Evolutionary conservation across 2,329 filamentous ascomycete species (phyloP).

Genomic region (Epichloe festucae): DNA sequence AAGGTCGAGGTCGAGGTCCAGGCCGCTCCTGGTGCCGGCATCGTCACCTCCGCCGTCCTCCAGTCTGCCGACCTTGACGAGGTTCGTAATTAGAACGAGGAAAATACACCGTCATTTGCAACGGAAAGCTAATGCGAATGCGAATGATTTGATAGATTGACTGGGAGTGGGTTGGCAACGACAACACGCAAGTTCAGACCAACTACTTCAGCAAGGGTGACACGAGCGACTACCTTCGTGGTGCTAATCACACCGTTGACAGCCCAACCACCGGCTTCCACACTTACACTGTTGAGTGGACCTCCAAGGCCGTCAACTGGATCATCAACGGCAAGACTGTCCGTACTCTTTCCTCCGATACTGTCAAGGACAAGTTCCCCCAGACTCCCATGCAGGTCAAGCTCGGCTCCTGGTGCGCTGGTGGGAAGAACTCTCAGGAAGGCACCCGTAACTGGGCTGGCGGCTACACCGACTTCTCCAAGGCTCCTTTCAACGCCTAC

Average conservation of each 20-base stretch:
- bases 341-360: constrained; percentile 47
- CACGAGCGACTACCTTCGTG: constrained; percentile 56
- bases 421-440: constrained; percentile 41
- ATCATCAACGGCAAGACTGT: constrained; percentile 47
- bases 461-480: constrained; percentile 35
- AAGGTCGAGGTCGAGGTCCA: constrained; percentile 68
- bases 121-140: not conserved
- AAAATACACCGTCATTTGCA: constrained; percentile 30
- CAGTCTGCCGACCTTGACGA: constrained; percentile 78
- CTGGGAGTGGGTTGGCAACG: constrained; percentile 68
- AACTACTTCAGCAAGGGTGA: constrained; percentile 77
- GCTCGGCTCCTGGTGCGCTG: constrained; percentile 55
- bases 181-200: constrained; percentile 56
- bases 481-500: constrained; percentile 30
- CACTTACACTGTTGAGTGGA: constrained; percentile 60
- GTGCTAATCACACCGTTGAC: constrained; percentile 43
- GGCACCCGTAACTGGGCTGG: constrained; percentile 64
- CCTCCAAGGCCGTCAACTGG: constrained; percentile 49
- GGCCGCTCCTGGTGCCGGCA: constrained; percentile 66
- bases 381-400: constrained; percentile 64
- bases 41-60: constrained; percentile 81
- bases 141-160: constrained; percentile 44
- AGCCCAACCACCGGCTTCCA: constrained; percentile 39
- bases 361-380: constrained; percentile 47
- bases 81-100: constrained; percentile 59